A percentile compares a stretch with the other conserved stretches of the same genome.
Conservation (phyloP, 2,329 filamentous ascomycete genomes). For the Penicillium crustosum region DNA sequence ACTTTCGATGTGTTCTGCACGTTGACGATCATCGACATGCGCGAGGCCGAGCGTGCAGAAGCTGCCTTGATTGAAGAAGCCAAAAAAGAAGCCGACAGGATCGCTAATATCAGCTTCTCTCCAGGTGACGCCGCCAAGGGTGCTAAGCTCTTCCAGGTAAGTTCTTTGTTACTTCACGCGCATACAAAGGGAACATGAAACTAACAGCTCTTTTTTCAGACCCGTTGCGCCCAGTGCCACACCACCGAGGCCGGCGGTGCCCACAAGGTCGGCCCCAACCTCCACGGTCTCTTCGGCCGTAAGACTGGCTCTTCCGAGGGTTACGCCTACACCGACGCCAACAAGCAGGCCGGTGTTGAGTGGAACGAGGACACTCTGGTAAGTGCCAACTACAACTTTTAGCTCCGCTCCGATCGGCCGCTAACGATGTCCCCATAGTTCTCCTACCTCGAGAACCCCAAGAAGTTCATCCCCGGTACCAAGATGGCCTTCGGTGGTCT, state of each 20-base stretch:
- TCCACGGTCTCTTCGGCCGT: conserved; percentile 96
- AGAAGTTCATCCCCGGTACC: conserved; percentile 99
- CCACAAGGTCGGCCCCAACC: conserved; percentile 98
- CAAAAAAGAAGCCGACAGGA: not conserved
- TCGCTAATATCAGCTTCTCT: conserved; percentile 30
- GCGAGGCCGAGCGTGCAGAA: conserved; percentile 25
- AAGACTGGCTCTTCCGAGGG: conserved; percentile 88
- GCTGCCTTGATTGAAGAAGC: not conserved
- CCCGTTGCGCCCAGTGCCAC: conserved; percentile 97
- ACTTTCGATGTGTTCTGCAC: conserved; percentile 29
- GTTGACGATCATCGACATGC: conserved; percentile 23
- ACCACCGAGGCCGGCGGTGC: conserved; percentile 84
- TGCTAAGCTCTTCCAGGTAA: conserved; percentile 93
- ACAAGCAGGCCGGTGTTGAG: conserved; percentile 91
- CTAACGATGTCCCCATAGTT: conserved; percentile 58
- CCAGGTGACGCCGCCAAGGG: conserved; percentile 92
- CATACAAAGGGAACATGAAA: not conserved
- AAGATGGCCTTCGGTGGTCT: conserved; percentile 99
- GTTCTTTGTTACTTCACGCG: conserved; percentile 3
- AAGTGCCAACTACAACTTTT: conserved; percentile 37
- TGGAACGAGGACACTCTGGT: conserved; percentile 87
- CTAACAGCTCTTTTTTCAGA: conserved; percentile 48
- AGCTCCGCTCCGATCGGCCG: not conserved
- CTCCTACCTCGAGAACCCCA: conserved; percentile 99
- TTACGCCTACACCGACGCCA: conserved; percentile 98